Evolutionary conservation across 257 asterid species (phyloP), one percentile per base, ranked within the genome.

Genomic region (Ehretia macrophylla): DNA sequence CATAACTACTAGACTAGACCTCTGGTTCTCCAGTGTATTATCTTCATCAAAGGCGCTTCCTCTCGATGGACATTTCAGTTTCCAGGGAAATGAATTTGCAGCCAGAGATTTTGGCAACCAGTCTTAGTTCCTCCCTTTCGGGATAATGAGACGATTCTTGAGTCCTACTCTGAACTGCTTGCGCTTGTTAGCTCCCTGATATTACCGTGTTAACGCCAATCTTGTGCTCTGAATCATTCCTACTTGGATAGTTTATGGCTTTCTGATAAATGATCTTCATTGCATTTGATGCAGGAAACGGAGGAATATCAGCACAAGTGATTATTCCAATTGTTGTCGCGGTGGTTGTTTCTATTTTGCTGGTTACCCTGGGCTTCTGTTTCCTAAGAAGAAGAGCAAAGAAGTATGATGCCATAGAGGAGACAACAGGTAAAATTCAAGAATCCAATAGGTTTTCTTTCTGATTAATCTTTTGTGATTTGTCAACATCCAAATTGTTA

Each of bases 51-150:
- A 68, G 37, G 39, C 75, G 11, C 58, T 86, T 32, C 59, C 71
- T 21, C 32, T 90, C 42, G 79, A 85, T 22, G 96, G 96, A 62
- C 70, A 77, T 46, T 78, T 87, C 55, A 73, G 56, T 22, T 85
- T 87, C 32, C 62, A 61, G 1, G 80, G 68, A 17, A 90, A 85
- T 46, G 95, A 83, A 51, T 83, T 83, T 56, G 96, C 96, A 12
- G 81, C 94, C 10, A 66, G 8, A 11, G 98, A 90, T 63, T 90
- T 79, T 10, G 98, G 98, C 45, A 83, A 87, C 77, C 88, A 69
- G 32, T 52, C 71, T 60, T 94, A 80, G 49, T 72, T 39, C 73
- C 87, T 59, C 35, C 98, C 98, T 9, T 65, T n/a, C n/a, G n/a
- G n/a, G n/a, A n/a, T n/a, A n/a, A n/a, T n/a, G n/a, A n/a, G n/a